Conservation (phyloP, 108 stramenopile species). For the Conticribra weissflogii region DNA sequence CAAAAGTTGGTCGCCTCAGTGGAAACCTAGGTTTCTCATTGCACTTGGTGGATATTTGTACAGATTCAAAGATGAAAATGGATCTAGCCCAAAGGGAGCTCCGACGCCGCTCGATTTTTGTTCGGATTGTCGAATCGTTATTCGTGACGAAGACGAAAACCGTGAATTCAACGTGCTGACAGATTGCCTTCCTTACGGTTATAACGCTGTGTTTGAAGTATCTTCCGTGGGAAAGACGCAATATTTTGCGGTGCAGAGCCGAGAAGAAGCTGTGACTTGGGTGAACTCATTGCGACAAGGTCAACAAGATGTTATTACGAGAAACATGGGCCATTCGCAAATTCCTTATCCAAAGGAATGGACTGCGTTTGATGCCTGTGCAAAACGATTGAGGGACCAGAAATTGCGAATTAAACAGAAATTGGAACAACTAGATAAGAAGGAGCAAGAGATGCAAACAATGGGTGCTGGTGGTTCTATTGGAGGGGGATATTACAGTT, state of each 20-base stretch:
- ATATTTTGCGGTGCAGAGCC: constrained; percentile 65
- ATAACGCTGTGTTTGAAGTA: constrained; percentile 48
- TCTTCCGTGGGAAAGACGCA: constrained; percentile 66
- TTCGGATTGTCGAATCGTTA: constrained; percentile 29
- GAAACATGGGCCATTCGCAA: constrained; percentile 79
- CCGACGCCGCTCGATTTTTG: constrained; percentile 60
- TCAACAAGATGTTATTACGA: constrained; percentile 65
- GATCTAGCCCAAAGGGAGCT: constrained; percentile 63
- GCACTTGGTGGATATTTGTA: constrained; percentile 80
- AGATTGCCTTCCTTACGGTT: constrained; percentile 53
- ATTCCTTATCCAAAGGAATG: constrained; percentile 71
- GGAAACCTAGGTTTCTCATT: constrained; percentile 76
- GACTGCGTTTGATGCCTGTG: constrained; percentile 70
- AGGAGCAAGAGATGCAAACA: constrained; percentile 70
- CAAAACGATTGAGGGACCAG: constrained; percentile 50
- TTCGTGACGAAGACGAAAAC: constrained; percentile 1
- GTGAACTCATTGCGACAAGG: constrained; percentile 61
- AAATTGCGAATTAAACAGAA: constrained; percentile 56
- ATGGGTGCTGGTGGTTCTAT: constrained; percentile 46
- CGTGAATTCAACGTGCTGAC: constrained; percentile 7
- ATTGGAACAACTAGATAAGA: constrained; percentile 49
- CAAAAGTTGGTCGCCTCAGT: constrained; percentile 55
- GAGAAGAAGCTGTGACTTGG: constrained; percentile 73
- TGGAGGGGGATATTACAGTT: constrained; percentile 59
- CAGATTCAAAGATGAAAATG: constrained; percentile 62